Conservation (phyloP, 345 rosid species). For the Eucalyptus urophylla region DNA sequence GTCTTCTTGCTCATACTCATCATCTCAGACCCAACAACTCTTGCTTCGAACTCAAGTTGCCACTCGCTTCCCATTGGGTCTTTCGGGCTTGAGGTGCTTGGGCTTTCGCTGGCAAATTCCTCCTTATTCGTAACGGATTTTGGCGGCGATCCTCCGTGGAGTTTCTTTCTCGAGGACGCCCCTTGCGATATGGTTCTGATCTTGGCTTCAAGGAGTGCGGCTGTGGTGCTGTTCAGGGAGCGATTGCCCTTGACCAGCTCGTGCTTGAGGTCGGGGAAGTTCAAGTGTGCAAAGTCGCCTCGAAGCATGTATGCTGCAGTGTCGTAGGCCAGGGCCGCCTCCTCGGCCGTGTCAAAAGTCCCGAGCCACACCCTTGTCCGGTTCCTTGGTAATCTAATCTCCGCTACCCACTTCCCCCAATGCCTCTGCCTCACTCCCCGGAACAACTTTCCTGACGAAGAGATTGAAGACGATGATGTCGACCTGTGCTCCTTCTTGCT, state of each 20-base stretch:
- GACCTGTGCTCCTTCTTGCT: background rate
- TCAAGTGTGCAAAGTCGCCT: conserved; percentile 83
- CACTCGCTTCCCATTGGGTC: conserved; percentile 8
- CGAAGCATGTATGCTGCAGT: conserved; percentile 84
- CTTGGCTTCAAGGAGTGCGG: conserved; percentile 61
- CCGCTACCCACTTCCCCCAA: conserved; percentile 99
- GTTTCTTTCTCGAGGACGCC: background rate
- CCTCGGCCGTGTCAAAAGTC: conserved; percentile 87
- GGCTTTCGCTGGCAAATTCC: background rate
- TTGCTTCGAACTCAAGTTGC: conserved; percentile 17
- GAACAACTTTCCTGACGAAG: conserved; percentile 45
- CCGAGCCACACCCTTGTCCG: conserved; percentile 97
- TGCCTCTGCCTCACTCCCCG: conserved; percentile 96
- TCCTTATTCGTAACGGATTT: background rate
- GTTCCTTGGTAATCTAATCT: conserved; percentile 86
- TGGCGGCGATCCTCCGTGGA: background rate
- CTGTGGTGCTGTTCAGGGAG: conserved; percentile 31
- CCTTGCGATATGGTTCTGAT: conserved; percentile 50
- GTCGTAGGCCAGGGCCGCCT: conserved; percentile 88
- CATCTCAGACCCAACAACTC: conserved; percentile 4
- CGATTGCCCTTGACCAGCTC: conserved; percentile 26
- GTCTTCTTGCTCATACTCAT: background rate
- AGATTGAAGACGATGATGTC: background rate
- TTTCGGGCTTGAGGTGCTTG: background rate
- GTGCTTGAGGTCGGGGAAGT: conserved; percentile 68